Conservation (phyloP, 2,329 filamentous ascomycete genomes). For the Claviceps sp. region DNA sequence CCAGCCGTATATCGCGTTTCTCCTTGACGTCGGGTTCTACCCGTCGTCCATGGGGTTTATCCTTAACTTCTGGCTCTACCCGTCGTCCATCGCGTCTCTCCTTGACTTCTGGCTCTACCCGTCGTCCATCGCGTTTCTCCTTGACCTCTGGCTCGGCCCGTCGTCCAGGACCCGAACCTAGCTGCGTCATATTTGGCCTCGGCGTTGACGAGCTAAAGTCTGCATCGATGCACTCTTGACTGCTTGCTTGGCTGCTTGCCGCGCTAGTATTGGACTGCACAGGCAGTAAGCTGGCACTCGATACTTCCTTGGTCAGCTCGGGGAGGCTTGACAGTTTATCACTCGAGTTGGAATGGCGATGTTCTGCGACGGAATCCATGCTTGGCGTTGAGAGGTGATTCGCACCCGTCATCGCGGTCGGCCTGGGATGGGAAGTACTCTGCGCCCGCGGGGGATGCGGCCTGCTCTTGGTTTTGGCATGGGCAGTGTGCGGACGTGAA, state of each 20-base stretch:
- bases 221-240: conserved; percentile 31
- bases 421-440: conserved; percentile 34
- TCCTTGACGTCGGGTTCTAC: too few species aligned
- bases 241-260: conserved; percentile 34
- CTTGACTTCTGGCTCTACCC: conserved; percentile 17
- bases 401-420: conserved; percentile 11
- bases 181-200: conserved; percentile 28
- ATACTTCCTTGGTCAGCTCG: conserved; percentile 47
- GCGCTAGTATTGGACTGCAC: conserved; percentile 42
- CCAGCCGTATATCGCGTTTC: too few species aligned
- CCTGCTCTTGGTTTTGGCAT: conserved; percentile 34
- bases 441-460: conserved; percentile 29
- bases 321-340: conserved; percentile 46
- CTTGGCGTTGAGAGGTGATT: conserved; percentile 7
- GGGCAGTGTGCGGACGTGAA: conserved; percentile 39
- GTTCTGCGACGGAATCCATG: conserved; percentile 19
- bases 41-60: too few species aligned
- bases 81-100: conserved; percentile 37
- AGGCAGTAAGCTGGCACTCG: conserved; percentile 45
- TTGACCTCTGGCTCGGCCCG: too few species aligned
- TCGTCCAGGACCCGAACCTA: conserved; percentile 19
- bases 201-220: conserved; percentile 22
- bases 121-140: conserved; percentile 6
- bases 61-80: too few species aligned
- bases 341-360: conserved; percentile 39